Evolutionary conservation across 768 basidiomycete genomes (phyloP), one percentile per base, ranked within the genome.

Genomic region (Tylopilus sp.): DNA sequence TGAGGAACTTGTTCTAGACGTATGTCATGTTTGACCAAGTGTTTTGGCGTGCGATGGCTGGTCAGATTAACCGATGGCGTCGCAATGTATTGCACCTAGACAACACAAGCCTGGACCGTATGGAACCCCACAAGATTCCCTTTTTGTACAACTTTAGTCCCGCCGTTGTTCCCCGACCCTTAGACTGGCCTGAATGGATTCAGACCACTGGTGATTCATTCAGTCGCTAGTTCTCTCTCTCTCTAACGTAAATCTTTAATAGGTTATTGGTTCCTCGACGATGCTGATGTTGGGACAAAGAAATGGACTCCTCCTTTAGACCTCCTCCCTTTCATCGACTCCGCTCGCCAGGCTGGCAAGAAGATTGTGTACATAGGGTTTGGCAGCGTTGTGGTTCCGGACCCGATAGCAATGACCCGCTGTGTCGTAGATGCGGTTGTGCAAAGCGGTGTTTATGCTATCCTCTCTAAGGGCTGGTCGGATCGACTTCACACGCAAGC

Each of bases 151-250:
- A 98, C 70, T 98, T 98, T 67, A 95, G 92, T 63, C 91, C 94
- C 1, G 77, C 82, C 28, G 78, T 92, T 42, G 92, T 98, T 14
- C 94, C 95, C 8, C 92, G 88, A 25, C 96, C 96, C 4, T 72
- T 98, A 50, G 96, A 99, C 69, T 99, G 97, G 97, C 92, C 94
- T 5, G 96, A 99, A 70, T 98, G 95, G 93, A 98, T 98, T 57
- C 87, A 90, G 37, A 83, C 95, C 2, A 93, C 93, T 56, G 92
- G 91, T 89, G 60, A 53, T 65, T 47, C 42, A 16, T 45, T 48
- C 69, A 56, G 25, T 17, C 17, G 50, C 16, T 25, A 16, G 36
- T 40, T 12, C 19, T 45, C 24, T 14, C 11, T 48, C 40, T 37
- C 50, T 58, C 57, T 57, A 30, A 65, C 14, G 6, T 28, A 21